These are phyloP conservation scores for Plasmodium knowlesi DNA, from an alignment of 169 alveolate genomes.

Conservation along the genomic window DNA sequence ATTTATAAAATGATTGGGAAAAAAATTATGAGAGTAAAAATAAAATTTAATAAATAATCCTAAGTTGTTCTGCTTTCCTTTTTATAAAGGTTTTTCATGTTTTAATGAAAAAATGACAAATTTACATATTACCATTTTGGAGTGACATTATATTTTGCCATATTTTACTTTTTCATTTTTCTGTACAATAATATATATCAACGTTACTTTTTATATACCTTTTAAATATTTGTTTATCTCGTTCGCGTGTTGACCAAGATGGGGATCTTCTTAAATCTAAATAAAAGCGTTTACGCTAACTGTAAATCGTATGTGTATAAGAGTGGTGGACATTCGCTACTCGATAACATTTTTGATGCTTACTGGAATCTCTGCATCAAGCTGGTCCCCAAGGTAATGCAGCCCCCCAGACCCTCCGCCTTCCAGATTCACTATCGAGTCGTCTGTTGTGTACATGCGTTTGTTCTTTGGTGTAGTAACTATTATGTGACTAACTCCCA, in stretches of 20 bases:
- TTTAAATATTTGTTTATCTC: neutral
- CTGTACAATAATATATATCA: constrained; percentile 3
- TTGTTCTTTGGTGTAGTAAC: neutral
- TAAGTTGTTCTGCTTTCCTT: neutral
- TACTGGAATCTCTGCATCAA: constrained; percentile 64
- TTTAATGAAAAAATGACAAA: constrained; percentile 27
- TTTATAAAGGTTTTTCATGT: neutral
- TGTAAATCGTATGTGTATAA: constrained; percentile 71
- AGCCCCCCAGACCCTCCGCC: neutral
- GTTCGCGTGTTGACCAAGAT: constrained; percentile 9
- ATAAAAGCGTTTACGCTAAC: constrained; percentile 58
- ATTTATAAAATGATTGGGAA: constrained; percentile 6
- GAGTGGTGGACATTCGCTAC: constrained; percentile 41
- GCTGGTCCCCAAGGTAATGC: constrained; percentile 57
- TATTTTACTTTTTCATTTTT: constrained; percentile 11
- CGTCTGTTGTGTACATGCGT: neutral
- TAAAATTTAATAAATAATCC: neutral
- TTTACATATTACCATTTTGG: neutral
- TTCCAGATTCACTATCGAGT: neutral
- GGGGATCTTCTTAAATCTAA: constrained; percentile 52
- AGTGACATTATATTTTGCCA: neutral
- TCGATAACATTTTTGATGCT: constrained; percentile 55
- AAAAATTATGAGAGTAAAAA: constrained; percentile 5
- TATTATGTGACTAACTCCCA: neutral
- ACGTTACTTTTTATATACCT: neutral